Conservation (phyloP, 768 basidiomycete species). For the Mycena metata region DNA sequence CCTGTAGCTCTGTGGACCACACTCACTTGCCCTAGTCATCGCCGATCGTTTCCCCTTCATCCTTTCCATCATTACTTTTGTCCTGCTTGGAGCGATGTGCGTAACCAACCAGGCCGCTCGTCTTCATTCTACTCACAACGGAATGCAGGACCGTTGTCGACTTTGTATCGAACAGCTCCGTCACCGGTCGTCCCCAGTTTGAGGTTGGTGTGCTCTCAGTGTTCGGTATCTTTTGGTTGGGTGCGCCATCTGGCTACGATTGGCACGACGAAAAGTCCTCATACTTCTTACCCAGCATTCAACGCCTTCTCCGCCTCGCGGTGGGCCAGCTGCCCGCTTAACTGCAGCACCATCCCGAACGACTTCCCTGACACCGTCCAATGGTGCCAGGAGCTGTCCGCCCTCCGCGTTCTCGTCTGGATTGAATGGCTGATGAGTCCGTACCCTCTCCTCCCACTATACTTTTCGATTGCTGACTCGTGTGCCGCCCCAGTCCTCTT, state of each 20-base stretch:
- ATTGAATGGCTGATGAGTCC: conserved; percentile 66
- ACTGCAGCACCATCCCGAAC: conserved; percentile 62
- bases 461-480: background rate
- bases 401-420: conserved; percentile 71
- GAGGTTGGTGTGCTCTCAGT: conserved; percentile 62
- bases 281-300: conserved; percentile 53
- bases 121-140: too few relatives aligned
- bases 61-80: conserved; percentile 66
- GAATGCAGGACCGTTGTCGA: conserved; percentile 58
- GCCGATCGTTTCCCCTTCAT: conserved; percentile 73
- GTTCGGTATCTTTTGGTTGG: conserved; percentile 67
- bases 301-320: conserved; percentile 73
- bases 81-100: conserved; percentile 59
- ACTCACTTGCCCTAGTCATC: conserved; percentile 53
- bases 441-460: conserved; percentile 40
- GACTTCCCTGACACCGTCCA: conserved; percentile 58
- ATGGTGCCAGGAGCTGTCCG: conserved; percentile 70
- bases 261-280: too few relatives aligned
- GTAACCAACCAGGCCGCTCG: conserved; percentile 36
- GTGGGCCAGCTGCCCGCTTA: conserved; percentile 63
- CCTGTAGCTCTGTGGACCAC: background rate
- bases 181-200: conserved; percentile 61
- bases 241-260: conserved; percentile 48
- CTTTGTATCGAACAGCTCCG: conserved; percentile 55
- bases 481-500: conserved; percentile 54